Evolutionary conservation across 768 basidiomycete species (phyloP).

Genomic region (Russula foetens): DNA sequence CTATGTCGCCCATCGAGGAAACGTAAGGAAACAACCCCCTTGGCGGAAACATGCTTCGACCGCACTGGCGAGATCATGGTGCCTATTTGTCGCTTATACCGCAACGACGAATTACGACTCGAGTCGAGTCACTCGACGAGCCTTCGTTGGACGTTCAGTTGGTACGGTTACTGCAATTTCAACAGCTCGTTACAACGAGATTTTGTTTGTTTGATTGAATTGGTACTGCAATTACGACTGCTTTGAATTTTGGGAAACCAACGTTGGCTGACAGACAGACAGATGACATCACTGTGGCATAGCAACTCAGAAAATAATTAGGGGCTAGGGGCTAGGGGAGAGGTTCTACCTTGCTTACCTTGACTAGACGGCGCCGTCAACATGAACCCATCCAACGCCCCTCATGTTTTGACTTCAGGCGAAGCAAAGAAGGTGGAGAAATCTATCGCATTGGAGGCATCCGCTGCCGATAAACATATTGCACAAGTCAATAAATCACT

Average conservation of each 20-base stretch:
- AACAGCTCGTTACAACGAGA: too few species aligned
- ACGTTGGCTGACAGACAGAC: neutral
- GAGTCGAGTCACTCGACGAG: too few species aligned
- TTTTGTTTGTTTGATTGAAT: too few species aligned
- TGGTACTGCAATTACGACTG: too few species aligned
- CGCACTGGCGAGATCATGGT: too few species aligned
- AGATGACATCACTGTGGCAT: neutral
- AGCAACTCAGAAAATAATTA: neutral
- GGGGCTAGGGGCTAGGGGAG: neutral
- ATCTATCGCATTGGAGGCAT: constrained; percentile 40
- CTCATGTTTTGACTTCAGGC: neutral
- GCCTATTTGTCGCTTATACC: too few species aligned
- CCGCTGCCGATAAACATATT: constrained; percentile 32
- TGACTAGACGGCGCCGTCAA: constrained; percentile 3
- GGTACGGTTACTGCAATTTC: too few species aligned
- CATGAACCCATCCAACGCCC: constrained; percentile 5
- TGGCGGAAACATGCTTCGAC: too few species aligned
- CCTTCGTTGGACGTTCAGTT: too few species aligned
- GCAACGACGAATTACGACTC: too few species aligned
- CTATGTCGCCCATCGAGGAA: too few species aligned
- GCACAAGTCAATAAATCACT: constrained; percentile 31
- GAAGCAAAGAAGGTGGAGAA: constrained; percentile 34
- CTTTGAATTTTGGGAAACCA: neutral
- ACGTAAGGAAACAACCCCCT: too few species aligned
- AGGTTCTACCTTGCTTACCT: neutral